Evolutionary conservation across 2,329 filamentous ascomycete genomes (phyloP).

Genomic region (Diaporthe sp.): DNA sequence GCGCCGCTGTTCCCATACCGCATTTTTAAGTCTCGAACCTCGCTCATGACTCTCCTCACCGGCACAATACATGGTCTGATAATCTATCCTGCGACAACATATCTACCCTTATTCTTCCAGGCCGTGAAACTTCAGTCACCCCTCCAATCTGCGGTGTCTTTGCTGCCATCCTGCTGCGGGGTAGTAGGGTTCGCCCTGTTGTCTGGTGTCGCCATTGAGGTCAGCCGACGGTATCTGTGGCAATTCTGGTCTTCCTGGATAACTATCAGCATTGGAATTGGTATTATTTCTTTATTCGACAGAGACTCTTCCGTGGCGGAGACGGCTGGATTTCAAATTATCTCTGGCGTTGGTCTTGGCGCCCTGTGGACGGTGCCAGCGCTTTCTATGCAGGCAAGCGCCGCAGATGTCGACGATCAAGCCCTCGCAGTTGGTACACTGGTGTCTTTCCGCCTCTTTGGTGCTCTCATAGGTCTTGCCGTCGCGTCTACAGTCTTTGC

Average conservation of each 20-base stretch:
- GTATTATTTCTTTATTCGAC: slow-evolving; percentile 37
- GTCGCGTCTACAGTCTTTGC: slow-evolving; percentile 48
- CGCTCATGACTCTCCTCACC: slow-evolving; percentile 38
- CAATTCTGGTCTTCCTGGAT: slow-evolving; percentile 41
- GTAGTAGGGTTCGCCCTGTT: slow-evolving; percentile 30
- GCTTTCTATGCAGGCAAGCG: slow-evolving; percentile 49
- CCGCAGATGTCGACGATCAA: slow-evolving; percentile 44
- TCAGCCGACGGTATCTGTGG: slow-evolving; percentile 35
- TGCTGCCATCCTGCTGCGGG: slow-evolving; percentile 40
- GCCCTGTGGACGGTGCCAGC: slow-evolving; percentile 36
- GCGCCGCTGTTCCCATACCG: slow-evolving; percentile 46
- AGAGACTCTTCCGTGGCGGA: slow-evolving; percentile 36
- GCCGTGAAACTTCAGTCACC: slow-evolving; percentile 44
- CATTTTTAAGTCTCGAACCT: slow-evolving; percentile 43
- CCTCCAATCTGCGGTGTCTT: slow-evolving; percentile 41
- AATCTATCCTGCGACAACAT: slow-evolving; percentile 43
- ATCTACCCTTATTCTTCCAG: slow-evolving; percentile 48
- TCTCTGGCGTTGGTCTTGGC: slow-evolving; percentile 38
- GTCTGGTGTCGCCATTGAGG: slow-evolving; percentile 17
- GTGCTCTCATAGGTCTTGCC: slow-evolving; percentile 49
- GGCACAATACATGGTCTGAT: slow-evolving; percentile 46
- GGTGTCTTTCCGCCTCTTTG: slow-evolving; percentile 48
- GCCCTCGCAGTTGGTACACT: slow-evolving; percentile 48
- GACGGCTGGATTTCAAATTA: slow-evolving; percentile 39
- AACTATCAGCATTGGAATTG: slow-evolving; percentile 37